Conservation (phyloP, 179 eudicot species). For the Silene noctiflora region DNA sequence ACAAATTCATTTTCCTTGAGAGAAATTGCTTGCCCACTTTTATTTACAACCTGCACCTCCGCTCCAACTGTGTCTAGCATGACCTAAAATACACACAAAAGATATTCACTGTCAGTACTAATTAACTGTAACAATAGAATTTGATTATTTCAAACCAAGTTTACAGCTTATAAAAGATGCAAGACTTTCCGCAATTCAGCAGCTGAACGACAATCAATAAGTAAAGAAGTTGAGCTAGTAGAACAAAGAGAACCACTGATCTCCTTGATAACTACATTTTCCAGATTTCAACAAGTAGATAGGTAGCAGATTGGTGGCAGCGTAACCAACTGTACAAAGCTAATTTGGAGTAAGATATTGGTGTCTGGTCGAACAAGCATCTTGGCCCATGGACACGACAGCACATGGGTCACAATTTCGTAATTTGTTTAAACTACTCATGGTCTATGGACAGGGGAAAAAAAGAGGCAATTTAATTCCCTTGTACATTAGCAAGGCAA, state of each 20-base stretch:
- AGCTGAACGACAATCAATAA: neutral
- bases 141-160: neutral
- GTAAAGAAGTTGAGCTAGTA: neutral
- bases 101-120: neutral
- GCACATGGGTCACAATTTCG: too few relatives aligned
- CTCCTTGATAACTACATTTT: neutral
- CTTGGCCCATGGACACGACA: too few relatives aligned
- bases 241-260: neutral
- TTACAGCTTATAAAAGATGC: neutral
- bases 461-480: too few relatives aligned
- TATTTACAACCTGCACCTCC: slow-evolving; percentile 80
- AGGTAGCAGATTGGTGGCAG: neutral
- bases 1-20: slow-evolving; percentile 65
- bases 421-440: too few relatives aligned
- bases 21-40: slow-evolving; percentile 47
- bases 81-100: slow-evolving; percentile 44
- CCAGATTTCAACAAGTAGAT: neutral
- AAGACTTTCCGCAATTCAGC: neutral
- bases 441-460: too few relatives aligned
- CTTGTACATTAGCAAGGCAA: too few relatives aligned
- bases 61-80: slow-evolving; percentile 96
- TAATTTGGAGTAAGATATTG: neutral
- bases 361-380: too few relatives aligned
- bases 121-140: neutral
- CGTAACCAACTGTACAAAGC: neutral